Evolutionary conservation across 805 yeast species (phyloP).

Genomic region (Kuraishia molischiana): DNA sequence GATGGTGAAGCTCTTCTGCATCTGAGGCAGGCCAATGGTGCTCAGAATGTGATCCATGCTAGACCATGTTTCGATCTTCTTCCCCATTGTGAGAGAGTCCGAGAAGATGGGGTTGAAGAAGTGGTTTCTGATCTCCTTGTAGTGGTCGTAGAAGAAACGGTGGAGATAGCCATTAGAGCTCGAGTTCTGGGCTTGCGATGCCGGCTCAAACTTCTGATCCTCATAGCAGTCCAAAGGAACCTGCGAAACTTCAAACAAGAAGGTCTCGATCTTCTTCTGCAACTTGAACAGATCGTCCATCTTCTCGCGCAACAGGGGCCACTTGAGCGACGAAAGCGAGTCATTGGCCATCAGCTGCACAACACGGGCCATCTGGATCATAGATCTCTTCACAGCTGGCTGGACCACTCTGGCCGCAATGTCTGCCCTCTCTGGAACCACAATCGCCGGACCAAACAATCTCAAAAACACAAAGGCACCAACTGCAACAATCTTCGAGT

Average conservation of each 20-base stretch:
- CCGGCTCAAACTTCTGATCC: not conserved
- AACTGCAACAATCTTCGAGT: conserved; percentile 58
- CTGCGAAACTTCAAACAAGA: conserved; percentile 23
- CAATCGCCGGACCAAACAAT: conserved; percentile 81
- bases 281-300: conserved; percentile 29
- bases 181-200: not conserved
- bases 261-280: conserved; percentile 27
- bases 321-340: conserved; percentile 52
- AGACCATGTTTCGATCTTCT: not conserved
- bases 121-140: conserved; percentile 15
- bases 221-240: conserved; percentile 6
- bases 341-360: conserved; percentile 85
- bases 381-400: conserved; percentile 41
- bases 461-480: conserved; percentile 83
- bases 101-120: conserved; percentile 1
- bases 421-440: conserved; percentile 62
- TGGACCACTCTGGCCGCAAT: conserved; percentile 10
- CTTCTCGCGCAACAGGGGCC: conserved; percentile 41
- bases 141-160: conserved; percentile 38
- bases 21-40: not conserved
- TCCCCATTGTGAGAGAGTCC: not conserved
- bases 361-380: conserved; percentile 73
- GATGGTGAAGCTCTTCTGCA: conserved; percentile 28
- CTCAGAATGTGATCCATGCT: not conserved
- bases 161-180: conserved; percentile 22